Base-by-base conservation (phyloP, 352 stramenopile species). In the Globisporangium echinulatum region DNA sequence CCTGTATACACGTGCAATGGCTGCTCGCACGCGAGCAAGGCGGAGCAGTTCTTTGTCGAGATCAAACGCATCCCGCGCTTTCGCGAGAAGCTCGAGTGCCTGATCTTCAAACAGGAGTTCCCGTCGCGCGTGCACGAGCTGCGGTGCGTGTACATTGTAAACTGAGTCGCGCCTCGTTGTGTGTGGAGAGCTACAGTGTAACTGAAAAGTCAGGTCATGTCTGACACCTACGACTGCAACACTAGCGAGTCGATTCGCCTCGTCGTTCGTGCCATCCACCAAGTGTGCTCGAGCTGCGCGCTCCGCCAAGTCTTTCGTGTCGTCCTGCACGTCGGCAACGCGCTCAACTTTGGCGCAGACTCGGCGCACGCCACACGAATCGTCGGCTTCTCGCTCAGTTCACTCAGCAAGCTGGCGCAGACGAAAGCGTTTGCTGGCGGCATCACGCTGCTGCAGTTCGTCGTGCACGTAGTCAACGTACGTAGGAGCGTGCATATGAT, bases 31-130 rank as follows among this genome's bases (percentile, higher is more conserved):
- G n/a, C 14, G 11, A 13, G 7, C 43, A 17, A 86, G 72, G 81
- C 85, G 1, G 85, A 94, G 49, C 79, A 75, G 40, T 92, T 94
- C 62, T 77, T 91, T 39, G 65, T 89, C 40, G 77, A 86, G 47
- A 72, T 72, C 15, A 68, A 72, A 13, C 83, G 75, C 49, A 74
- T 90, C 15, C 77, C 79, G 13, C 72, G 77, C n/a, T 82, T 87
- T 17, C 65, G 73, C 10, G 80, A 92, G 14, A 87, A 88, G 43
- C 62, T 94, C n/a, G 68, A 67, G 13, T 92, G 85, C 44, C 62
- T 94, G 9, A 69, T 90, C 19, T 92, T 87, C 68, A 91, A 91
- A 61, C 74, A 88, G 55, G 82, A 92, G 50, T 94, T 94, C 50
- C 63, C 61, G 0, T 62, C 65, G 1, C 82, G 85, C 3, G 79